Conservation (phyloP, 768 basidiomycete species). For the Boletales sp. region DNA sequence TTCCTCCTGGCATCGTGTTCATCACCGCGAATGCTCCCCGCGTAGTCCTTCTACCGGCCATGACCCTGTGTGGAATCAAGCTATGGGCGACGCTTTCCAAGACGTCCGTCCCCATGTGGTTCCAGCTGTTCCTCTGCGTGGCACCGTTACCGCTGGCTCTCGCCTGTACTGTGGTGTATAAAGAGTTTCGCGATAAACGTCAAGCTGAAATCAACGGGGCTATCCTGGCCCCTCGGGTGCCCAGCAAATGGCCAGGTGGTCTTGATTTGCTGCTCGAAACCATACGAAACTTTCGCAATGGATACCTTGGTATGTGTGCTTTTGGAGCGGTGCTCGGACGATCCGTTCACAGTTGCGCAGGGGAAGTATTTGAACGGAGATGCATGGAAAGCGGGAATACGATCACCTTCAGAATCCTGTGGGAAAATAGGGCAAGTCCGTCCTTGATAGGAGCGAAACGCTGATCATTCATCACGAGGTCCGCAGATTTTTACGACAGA, state of each 20-base stretch:
- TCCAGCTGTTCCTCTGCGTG: conserved; percentile 12
- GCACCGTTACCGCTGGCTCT: conserved; percentile 25
- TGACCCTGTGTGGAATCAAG: conserved; percentile 14
- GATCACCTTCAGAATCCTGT: conserved; percentile 33
- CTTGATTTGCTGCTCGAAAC: conserved; percentile 29
- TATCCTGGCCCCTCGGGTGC: conserved; percentile 30
- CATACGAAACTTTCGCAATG: conserved; percentile 21
- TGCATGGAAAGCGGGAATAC: conserved; percentile 29
- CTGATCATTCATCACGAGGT: background rate
- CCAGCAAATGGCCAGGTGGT: conserved; percentile 35
- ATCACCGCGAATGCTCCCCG: conserved; percentile 24
- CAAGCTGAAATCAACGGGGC: conserved; percentile 24
- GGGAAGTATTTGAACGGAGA: conserved; percentile 23
- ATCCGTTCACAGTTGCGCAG: conserved; percentile 15
- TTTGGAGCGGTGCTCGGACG: background rate
- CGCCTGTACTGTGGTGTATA: conserved; percentile 9
- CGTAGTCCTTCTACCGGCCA: conserved; percentile 14
- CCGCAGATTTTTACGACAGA: conserved; percentile 43
- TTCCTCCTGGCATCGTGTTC: conserved; percentile 33
- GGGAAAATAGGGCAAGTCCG: conserved; percentile 34
- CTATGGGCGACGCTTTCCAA: conserved; percentile 8
- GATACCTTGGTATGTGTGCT: conserved; percentile 27
- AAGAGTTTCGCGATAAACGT: conserved; percentile 10
- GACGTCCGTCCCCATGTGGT: conserved; percentile 13
- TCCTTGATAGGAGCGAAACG: background rate